Evolutionary conservation across 2,329 filamentous ascomycete genomes (phyloP), one percentile per base, ranked within the genome.

Genomic region (Colletotrichum sidae): DNA sequence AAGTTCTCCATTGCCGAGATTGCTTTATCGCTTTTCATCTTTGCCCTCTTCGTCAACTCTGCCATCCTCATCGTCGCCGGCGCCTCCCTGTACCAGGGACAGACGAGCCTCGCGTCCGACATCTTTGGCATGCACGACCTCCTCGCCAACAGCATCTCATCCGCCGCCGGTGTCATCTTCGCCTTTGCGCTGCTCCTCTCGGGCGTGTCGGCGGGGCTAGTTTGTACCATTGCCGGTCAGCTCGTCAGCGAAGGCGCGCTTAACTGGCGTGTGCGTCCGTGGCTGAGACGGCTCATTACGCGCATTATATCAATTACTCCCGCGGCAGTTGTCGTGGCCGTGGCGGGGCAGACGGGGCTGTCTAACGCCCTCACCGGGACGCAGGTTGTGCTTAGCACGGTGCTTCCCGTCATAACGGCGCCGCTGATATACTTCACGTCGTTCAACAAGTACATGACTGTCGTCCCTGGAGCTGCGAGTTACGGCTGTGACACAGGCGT

Each of bases 1-100:
- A 91, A 89, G 67, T 92, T 92, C 75, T 92, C 90, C 10, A 89
- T 92, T 62, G 79, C 85, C 25, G 92, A 96, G 74, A 80, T 94
- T 8, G 81, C 86, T 7, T 74, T 93, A 15, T 91, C 90, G 0
- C 88, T 96, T 44, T 93, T 94, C 75, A 92, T 91, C 0, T 94
- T 95, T 75, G 92, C 92, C 0, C 84, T 96, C 4, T 96, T 96
- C 73, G 90, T 95, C 72, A 96, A 96, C 80, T 92, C 88, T 62
- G 86, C 92, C 39, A 95, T 96, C 71, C 84, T 96, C n/a, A 93
- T 96, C 70, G 90, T 94, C n/a, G 90, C 94, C 0, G 94, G 93
- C 33, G 88, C 92, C 1, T 90, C 91, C 0, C 84, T 97, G 0
- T 94, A 91, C 74, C 77, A 84, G 7, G 86, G 86, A 44, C 73